These are phyloP conservation scores for Hypsizygus marmoreus DNA, from an alignment of 768 basidiomycete genomes.

Conservation along the genomic window DNA sequence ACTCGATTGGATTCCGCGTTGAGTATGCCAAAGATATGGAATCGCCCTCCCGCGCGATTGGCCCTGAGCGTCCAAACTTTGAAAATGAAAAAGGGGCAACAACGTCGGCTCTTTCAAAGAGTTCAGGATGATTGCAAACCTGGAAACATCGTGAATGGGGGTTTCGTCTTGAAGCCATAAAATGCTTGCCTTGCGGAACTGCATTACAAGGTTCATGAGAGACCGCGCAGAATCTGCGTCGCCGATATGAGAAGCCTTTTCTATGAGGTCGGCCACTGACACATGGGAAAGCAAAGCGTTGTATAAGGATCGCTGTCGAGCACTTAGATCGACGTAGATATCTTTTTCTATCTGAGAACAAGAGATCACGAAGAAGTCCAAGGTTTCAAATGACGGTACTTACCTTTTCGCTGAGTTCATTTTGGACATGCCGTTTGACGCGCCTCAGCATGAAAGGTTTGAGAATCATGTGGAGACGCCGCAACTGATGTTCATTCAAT, in stretches of 20 bases:
- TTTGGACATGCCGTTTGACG: conserved; percentile 98
- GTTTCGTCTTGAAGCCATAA: conserved; percentile 1
- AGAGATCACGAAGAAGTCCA: neutral
- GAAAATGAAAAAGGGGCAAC: conserved; percentile 91
- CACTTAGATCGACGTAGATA: conserved; percentile 91
- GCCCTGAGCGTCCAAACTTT: conserved; percentile 77
- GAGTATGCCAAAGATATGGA: conserved; percentile 82
- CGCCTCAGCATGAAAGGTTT: conserved; percentile 99
- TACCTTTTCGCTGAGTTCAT: conserved; percentile 98
- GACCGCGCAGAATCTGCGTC: conserved; percentile 91
- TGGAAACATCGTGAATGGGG: conserved; percentile 24
- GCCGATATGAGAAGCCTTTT: conserved; percentile 89
- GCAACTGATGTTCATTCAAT: conserved; percentile 92
- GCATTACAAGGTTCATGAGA: conserved; percentile 99
- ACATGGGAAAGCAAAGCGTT: conserved; percentile 89
- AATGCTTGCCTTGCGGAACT: conserved; percentile 85
- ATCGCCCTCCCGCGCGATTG: conserved; percentile 87
- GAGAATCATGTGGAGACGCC: conserved; percentile 96
- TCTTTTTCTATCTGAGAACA: conserved; percentile 88
- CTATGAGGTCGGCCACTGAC: conserved; percentile 90
- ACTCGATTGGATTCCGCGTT: conserved; percentile 84
- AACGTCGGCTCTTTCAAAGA: conserved; percentile 97
- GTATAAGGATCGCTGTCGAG: conserved; percentile 89
- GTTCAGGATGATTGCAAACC: conserved; percentile 98
- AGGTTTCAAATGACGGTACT: conserved; percentile 6